Evolutionary conservation across 306 rosid genomes (phyloP).

Genomic region (Cicer judaicum): DNA sequence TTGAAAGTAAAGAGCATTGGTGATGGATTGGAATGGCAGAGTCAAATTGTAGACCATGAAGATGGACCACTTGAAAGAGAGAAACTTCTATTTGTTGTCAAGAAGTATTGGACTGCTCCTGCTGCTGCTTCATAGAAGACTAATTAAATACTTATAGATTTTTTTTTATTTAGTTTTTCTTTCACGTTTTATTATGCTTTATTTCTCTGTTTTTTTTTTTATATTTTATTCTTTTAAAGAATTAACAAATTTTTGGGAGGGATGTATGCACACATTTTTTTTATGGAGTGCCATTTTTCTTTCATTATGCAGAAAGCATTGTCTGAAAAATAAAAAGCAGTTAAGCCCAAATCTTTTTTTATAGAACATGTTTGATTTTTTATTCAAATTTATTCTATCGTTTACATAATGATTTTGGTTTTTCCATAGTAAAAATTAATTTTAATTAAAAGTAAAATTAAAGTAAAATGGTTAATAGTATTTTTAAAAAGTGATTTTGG

Average conservation of each 20-base stretch:
- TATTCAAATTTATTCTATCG: neutral
- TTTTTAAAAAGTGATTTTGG: too few species aligned
- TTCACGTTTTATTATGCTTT: neutral
- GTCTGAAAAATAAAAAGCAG: neutral
- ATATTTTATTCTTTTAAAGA: neutral
- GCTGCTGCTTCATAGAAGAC: slow-evolving; percentile 44
- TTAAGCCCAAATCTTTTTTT: neutral
- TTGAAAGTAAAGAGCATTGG: slow-evolving; percentile 58
- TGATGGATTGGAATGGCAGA: slow-evolving; percentile 70
- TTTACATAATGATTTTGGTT: too few species aligned
- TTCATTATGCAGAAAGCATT: neutral
- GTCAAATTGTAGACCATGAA: slow-evolving; percentile 76
- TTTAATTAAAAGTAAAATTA: too few species aligned
- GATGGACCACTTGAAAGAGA: slow-evolving; percentile 68
- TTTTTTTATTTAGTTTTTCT: neutral
- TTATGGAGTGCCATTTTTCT: slow-evolving; percentile 22
- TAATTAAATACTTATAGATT: slow-evolving; percentile 18
- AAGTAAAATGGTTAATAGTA: too few species aligned
- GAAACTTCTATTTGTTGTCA: slow-evolving; percentile 73
- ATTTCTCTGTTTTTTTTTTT: neutral
- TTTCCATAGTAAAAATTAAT: too few species aligned
- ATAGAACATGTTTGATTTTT: neutral
- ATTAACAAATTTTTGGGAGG: neutral
- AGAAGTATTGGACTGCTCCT: slow-evolving; percentile 88
- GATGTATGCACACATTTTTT: slow-evolving; percentile 16